Conservation (phyloP, 192 early-diverging fungal genomes). For the Rhizoclosmatium sp. region DNA sequence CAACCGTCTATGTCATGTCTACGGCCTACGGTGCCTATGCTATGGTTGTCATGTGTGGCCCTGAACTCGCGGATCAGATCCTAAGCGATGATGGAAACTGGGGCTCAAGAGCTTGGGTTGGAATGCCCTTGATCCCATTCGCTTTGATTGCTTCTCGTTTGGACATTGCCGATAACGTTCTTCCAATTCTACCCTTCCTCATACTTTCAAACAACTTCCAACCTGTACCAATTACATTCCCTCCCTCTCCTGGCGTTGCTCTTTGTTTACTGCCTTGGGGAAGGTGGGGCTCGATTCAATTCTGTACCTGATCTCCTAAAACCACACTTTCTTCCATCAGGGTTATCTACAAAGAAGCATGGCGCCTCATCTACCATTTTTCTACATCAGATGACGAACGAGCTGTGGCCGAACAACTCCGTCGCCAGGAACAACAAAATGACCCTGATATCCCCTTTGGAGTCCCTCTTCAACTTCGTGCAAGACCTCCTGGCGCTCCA, state of each 20-base stretch:
- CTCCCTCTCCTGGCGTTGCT: constrained; percentile 47
- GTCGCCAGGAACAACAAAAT: not conserved
- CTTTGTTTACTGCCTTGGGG: constrained; percentile 52
- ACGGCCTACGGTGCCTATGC: constrained; percentile 51
- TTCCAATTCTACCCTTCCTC: constrained; percentile 50
- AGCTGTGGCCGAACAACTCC: not conserved
- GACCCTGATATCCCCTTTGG: not conserved
- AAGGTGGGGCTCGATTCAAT: constrained; percentile 23
- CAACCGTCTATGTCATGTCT: constrained; percentile 39
- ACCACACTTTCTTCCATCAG: constrained; percentile 1
- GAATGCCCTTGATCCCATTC: constrained; percentile 49
- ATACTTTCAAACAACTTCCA: constrained; percentile 36
- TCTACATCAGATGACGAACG: not conserved
- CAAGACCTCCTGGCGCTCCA: constrained; percentile 20
- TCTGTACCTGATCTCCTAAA: not conserved
- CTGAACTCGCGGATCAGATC: constrained; percentile 39
- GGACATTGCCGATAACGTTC: constrained; percentile 39
- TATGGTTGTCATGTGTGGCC: constrained; percentile 45
- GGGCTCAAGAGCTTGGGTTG: constrained; percentile 23
- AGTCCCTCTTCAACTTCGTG: not conserved
- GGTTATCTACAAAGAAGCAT: constrained; percentile 31
- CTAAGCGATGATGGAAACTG: constrained; percentile 25
- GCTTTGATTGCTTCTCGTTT: constrained; percentile 44
- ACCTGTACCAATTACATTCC: constrained; percentile 40
- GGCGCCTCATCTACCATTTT: constrained; percentile 34